Base-by-base conservation (phyloP, 2,329 filamentous ascomycete species). In the Chaetomium olivaceum region DNA sequence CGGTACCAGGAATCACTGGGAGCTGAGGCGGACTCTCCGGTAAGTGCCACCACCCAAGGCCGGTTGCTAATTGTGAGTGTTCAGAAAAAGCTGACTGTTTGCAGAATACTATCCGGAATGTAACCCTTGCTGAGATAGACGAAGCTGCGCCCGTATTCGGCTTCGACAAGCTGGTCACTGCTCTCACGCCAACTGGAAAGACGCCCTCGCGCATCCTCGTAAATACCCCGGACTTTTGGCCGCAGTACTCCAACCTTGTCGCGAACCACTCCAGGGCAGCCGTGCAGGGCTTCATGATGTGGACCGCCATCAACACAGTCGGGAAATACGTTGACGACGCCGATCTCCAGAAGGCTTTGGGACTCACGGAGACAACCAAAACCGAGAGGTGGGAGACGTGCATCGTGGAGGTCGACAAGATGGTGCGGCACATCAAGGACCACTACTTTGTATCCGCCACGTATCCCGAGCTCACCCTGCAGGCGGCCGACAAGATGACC, bases 391-490 rank as follows among this genome's bases (percentile, higher is more conserved):
- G 88, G 88, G 82, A 88, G 71, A 87, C 81, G 7, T 91, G 89
- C 70, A 81, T 65, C 11, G 8, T 1, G 1, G 14, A 12, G 1
- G 27, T 89, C 5, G 87, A 90, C 68, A 21, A 21, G 8, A 43
- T 39, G 5, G 74, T 91, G 25, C 84, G 84, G 2, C 91, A 89
- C 88, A 88, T 90, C 58, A 77, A 91, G 19, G 89, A 87, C 72
- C 85, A 88, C 25, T 91, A 91, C 77, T 92, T 88, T 68, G 81
- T 91, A 1, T 84, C 91, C 67, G 85, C 86, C 58, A 83, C 88
- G 1, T 92, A 91, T 71, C 86, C 87, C 0, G 82, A 87, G 14
- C 83, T 86, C 23, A 87, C 88, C 0, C 90, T 90, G 73, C 77
- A 85, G 4, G 85, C 90, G 55, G 88, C 88, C 19, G 87, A 91